Evolutionary conservation across 2,329 filamentous ascomycete species (phyloP).

Genomic region (Fusarium fujikuroi): DNA sequence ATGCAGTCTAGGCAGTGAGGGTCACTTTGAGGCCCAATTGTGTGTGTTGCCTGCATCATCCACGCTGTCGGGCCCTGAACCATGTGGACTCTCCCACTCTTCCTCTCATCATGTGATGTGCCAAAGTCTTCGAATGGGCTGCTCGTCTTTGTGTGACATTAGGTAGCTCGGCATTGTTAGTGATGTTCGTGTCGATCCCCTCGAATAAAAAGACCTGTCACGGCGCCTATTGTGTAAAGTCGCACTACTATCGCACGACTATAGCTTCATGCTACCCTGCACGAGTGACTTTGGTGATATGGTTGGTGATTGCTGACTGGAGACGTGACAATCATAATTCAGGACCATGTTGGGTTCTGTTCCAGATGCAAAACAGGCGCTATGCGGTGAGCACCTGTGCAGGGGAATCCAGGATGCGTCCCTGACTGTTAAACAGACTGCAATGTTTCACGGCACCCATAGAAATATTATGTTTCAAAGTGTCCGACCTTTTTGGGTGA

Average conservation of each 20-base stretch:
- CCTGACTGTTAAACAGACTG: not conserved
- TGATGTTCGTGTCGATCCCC: conserved; percentile 2
- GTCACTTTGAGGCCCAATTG: conserved; percentile 38
- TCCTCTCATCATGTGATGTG: conserved; percentile 35
- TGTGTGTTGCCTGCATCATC: conserved; percentile 26
- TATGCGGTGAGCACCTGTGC: conserved; percentile 20
- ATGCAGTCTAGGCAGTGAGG: not conserved
- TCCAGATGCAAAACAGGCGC: conserved; percentile 7
- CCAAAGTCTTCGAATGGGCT: conserved; percentile 30
- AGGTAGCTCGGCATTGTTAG: conserved; percentile 17
- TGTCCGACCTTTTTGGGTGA: not conserved
- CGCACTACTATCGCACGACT: conserved; percentile 37
- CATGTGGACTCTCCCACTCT: conserved; percentile 16
- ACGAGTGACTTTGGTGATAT: conserved; percentile 20
- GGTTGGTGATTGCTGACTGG: conserved; percentile 28
- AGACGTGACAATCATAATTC: conserved; percentile 27
- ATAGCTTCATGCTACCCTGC: conserved; percentile 26
- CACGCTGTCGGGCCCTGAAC: conserved; percentile 29
- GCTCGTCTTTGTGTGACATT: conserved; percentile 25
- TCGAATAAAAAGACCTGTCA: conserved; percentile 27
- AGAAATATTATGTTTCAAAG: not conserved
- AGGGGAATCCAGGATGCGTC: not conserved
- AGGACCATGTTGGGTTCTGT: not conserved
- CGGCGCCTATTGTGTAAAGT: conserved; percentile 29
- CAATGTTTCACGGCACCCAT: not conserved